Base-by-base conservation (phyloP, 805 yeast species). In the Starmerella bombicola region DNA sequence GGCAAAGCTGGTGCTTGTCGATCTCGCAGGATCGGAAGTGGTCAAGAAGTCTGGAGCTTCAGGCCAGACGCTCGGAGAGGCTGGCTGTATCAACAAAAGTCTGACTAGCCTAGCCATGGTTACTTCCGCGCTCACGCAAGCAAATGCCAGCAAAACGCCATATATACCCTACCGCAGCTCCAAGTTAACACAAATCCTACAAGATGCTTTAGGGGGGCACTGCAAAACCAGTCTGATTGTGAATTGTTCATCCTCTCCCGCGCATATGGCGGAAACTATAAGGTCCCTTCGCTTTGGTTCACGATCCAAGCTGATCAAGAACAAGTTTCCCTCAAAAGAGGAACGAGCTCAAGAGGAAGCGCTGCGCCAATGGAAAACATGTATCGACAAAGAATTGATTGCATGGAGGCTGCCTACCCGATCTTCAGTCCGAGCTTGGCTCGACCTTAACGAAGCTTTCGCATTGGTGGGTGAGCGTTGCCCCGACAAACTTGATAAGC, bases 21-120 rank as follows among this genome's bases (percentile, higher is more conserved):
- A 84, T 60, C 65, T 84, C 46, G 94, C 93, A 0, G 93, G 94
- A 4, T 77, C 86, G 17, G 95, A 86, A 57, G 79, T 74, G 55
- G 73, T 76, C 30, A 73, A 74, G 45, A 78, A 76, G 49, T 73
- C 88, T 0, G 86, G 88, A 1, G 86, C 86, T 1, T 57, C 72
- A 0, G 91, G 88, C 1, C 74, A 74, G 49, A 67, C 76, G 1
- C 61, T 80, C 6, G 83, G 81, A 55, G 95, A 84, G 51, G 84
- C 93, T 1, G 80, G 80, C 53, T 78, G 76, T 43, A 80, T 85
- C 52, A 85, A 85, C 59, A 69, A 75, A 31, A 80, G 93, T 0
- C 66, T 83, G 31, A 73, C 84, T 2, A 70, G 82, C 0, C 64
- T 85, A 39, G 93, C 93, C 3, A 73, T 76, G 55, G 93, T 84